Percentiles rank a stretch among this genome's conserved stretches.
Evolutionary conservation across 164 flowering plant species (phyloP).

Genomic region (Magnolia changhungtana): DNA sequence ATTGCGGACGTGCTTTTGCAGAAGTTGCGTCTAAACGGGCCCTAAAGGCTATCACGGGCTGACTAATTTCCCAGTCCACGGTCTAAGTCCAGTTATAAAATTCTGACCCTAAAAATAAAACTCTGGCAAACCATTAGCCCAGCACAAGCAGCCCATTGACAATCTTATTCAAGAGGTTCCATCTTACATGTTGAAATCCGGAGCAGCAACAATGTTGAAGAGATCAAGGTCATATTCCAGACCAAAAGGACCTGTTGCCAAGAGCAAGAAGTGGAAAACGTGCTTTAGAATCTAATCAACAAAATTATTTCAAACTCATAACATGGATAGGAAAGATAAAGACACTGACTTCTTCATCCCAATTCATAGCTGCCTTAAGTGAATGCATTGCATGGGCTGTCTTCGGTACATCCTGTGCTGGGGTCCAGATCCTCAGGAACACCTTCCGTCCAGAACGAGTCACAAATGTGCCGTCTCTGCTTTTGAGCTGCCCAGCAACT

Average conservation of each 20-base stretch:
- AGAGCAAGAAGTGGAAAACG: neutral
- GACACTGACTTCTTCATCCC: constrained; percentile 94
- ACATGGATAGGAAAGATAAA: neutral
- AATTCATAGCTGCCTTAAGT: constrained; percentile 95
- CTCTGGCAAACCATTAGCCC: too few species aligned
- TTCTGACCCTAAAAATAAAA: too few species aligned
- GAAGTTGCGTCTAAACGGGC: too few species aligned
- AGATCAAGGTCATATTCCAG: constrained; percentile 96
- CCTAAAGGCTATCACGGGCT: too few species aligned
- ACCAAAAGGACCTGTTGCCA: constrained; percentile 60
- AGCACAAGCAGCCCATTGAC: neutral
- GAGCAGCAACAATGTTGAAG: constrained; percentile 94
- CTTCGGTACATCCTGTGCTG: constrained; percentile 79
- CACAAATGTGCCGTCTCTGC: constrained; percentile 82
- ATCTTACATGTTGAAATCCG: constrained; percentile 93
- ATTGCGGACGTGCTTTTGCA: too few species aligned
- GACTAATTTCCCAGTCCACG: too few species aligned
- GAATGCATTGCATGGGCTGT: constrained; percentile 98
- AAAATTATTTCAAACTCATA: neutral
- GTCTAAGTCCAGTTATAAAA: too few species aligned
- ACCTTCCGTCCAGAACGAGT: constrained; percentile 87
- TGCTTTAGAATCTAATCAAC: constrained; percentile 13
- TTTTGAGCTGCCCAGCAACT: constrained; percentile 89
- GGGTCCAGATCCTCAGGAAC: constrained; percentile 84
- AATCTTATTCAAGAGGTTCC: neutral